A percentile compares a stretch with the other conserved stretches of the same genome.
Conservation (phyloP, 129 eudicot species). For the Heracleum sosnowskyi region DNA sequence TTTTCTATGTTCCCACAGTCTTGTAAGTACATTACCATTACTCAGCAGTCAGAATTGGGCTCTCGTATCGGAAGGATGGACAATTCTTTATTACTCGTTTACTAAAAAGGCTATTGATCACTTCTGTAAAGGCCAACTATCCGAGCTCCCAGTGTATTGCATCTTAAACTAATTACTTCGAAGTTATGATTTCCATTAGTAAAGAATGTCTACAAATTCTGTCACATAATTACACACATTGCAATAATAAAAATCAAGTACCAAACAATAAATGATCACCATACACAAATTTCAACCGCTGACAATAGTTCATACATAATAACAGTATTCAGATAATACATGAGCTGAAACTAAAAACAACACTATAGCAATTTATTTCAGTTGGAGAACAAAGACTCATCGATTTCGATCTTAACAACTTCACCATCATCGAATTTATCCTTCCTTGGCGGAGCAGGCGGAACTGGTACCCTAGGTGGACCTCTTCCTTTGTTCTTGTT, state of each 20-base stretch:
- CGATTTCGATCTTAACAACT: constrained; percentile 55
- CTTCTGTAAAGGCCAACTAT: neutral
- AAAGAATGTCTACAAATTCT: neutral
- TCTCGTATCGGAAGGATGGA: neutral
- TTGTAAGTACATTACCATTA: neutral
- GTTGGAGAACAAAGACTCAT: constrained; percentile 41
- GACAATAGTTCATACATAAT: neutral
- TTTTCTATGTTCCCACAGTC: neutral
- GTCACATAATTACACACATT: neutral
- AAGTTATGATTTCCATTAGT: neutral
- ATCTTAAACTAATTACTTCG: neutral
- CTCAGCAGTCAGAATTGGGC: neutral
- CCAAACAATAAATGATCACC: neutral
- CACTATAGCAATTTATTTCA: neutral
- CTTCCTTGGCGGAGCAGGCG: constrained; percentile 73
- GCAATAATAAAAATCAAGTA: neutral
- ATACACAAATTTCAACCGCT: neutral
- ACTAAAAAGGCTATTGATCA: neutral
- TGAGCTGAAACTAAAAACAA: neutral
- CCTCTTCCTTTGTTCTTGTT: constrained; percentile 94
- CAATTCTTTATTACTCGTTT: neutral
- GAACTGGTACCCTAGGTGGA: constrained; percentile 68
- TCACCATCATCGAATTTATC: constrained; percentile 64
- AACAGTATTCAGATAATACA: constrained; percentile 4
- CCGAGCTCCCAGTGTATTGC: neutral